Base-by-base conservation (phyloP, 148 eudicot genomes). In the Silene conica region DNA sequence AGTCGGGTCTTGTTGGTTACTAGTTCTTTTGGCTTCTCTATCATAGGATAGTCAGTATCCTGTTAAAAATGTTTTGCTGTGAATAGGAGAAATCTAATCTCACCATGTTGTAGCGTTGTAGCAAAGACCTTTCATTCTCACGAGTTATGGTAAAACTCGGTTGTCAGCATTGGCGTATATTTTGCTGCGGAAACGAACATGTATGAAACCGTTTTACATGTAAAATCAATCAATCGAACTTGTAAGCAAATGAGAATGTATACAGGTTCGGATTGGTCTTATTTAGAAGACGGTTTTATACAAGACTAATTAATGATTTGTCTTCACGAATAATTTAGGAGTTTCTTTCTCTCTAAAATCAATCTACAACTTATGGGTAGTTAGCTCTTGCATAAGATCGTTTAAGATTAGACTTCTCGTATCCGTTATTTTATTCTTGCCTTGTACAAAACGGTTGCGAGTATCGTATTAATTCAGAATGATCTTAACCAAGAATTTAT, bases 101-200 rank as follows among this genome's bases (percentile, higher is more conserved):
- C 63, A 59, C 63, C 22, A 59, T 59, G 21, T 59, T n/a, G 23
- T 59, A 20, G 22, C 18, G 15, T 15, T n/a, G 46, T 11, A 18
- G 12, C 22, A 28, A n/a, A 9, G 75, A 10, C n/a, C 52, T 21
- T 65, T 31, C 20, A 22, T 74, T 50, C 7, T 25, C 15, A 18
- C 19, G 41, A 34, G 41, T 34, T 34, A 34, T 34, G 56, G 21
- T 13, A 23, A 8, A 3, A 66, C 72, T 21, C 67, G 25, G 8
- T 19, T 58, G 68, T 67, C 62, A 21, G 60, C 58, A 21, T 61
- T 68, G 69, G 69, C 73, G 77, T 68, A 69, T 50, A 73, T 58
- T 43, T 54, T 72, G 48, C 34, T 3, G 58, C 38, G 26, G 63
- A 52, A 67, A 4, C 25, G 16, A 52, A 22, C 80, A 28, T 61